A percentile compares a stretch with the other conserved stretches of the same genome.
phyloP scores from a whole-genome alignment of 345 rosid species.

The Eucalyptus marginata region DNA sequence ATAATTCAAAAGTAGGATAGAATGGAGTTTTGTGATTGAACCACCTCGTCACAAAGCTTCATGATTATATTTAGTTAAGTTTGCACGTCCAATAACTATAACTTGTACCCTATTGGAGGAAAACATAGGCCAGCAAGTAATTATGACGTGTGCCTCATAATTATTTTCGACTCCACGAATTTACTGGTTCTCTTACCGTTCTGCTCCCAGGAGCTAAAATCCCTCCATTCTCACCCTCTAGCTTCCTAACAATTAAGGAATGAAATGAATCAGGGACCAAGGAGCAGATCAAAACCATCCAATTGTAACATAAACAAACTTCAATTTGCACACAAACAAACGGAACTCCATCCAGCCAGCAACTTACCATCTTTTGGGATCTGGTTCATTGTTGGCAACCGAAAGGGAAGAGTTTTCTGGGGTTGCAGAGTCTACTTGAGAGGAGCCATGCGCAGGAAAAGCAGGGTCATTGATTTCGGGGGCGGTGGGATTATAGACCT shows the following conservation, averaged over 20 bases:
- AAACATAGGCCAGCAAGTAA: neutral
- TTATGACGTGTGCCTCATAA: neutral
- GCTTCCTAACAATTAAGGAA: constrained; percentile 30
- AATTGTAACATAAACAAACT: neutral
- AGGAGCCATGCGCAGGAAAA: constrained; percentile 2
- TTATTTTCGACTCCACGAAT: neutral
- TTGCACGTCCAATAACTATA: neutral
- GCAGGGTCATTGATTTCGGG: constrained; percentile 33
- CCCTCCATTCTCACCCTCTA: constrained; percentile 66
- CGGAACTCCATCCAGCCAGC: neutral
- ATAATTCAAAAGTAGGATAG: neutral
- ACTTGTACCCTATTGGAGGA: neutral
- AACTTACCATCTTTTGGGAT: constrained; percentile 73
- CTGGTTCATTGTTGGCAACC: constrained; percentile 44
- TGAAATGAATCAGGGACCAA: neutral
- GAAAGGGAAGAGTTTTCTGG: constrained; percentile 67
- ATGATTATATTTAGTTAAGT: neutral
- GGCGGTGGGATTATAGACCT: neutral
- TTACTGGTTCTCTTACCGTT: neutral
- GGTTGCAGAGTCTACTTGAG: constrained; percentile 42
- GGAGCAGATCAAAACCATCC: neutral
- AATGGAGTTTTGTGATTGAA: neutral
- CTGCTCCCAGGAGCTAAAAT: constrained; percentile 24
- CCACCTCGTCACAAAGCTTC: neutral
- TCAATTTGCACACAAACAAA: neutral